Evolutionary conservation across 768 basidiomycete genomes (phyloP).

Genomic region (Hericium rajendrae): DNA sequence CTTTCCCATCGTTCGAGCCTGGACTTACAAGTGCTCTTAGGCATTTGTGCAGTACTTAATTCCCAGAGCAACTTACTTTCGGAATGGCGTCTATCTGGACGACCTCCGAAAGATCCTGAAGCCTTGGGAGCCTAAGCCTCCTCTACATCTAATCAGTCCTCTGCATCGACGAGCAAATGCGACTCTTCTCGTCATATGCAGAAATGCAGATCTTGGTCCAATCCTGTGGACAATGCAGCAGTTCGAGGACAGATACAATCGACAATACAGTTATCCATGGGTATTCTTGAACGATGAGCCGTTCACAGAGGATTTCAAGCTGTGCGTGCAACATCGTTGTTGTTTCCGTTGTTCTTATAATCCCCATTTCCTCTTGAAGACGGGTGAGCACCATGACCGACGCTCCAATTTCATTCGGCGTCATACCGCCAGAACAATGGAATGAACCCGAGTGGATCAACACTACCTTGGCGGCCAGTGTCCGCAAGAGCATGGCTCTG

Average conservation of each 20-base stretch:
- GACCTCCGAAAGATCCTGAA: too few species aligned
- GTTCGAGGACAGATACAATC: conserved; percentile 51
- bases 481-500: conserved; percentile 41
- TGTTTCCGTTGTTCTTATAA: conserved; percentile 4
- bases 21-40: too few species aligned
- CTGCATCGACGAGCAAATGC: conserved; percentile 32
- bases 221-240: conserved; percentile 41
- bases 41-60: too few species aligned
- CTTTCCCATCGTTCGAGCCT: too few species aligned
- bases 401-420: conserved; percentile 54
- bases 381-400: conserved; percentile 50
- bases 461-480: conserved; percentile 37
- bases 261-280: conserved; percentile 49
- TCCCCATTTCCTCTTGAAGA: conserved; percentile 22
- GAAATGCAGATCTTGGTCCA: conserved; percentile 36
- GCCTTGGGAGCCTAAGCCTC: too few species aligned
- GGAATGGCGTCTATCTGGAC: too few species aligned
- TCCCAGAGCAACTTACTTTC: too few species aligned
- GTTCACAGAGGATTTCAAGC: conserved; percentile 46
- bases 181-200: conserved; percentile 45
- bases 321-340: conserved; percentile 16
- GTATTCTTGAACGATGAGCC: conserved; percentile 55
- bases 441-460: conserved; percentile 63
- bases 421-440: conserved; percentile 74
- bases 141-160: not conserved